These are phyloP conservation scores for Saccharomyces kudriavzevii DNA, from an alignment of 805 yeast species.

Conservation along the genomic window DNA sequence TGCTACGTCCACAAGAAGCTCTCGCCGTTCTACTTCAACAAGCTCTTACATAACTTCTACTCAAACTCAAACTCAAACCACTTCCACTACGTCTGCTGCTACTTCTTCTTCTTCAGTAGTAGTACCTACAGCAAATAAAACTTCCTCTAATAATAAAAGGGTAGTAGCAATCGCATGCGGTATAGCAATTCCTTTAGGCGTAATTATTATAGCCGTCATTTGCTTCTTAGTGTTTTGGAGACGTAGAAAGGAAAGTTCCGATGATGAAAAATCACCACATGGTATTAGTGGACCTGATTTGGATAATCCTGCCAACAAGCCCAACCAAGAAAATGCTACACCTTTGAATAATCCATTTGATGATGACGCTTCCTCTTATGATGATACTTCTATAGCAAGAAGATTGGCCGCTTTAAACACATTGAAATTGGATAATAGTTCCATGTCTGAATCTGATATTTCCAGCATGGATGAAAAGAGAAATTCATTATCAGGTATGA, in stretches of 20 bases:
- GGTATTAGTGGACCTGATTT: conserved; percentile 35
- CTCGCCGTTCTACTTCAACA: conserved; percentile 22
- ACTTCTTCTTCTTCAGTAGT: conserved; percentile 23
- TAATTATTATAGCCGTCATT: conserved; percentile 41
- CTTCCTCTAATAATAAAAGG: conserved; percentile 31
- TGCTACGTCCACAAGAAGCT: conserved; percentile 19
- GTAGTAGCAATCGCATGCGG: conserved; percentile 85
- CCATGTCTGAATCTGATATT: conserved; percentile 48
- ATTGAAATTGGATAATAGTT: conserved; percentile 41
- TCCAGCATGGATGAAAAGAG: conserved; percentile 29
- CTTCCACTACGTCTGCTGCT: conserved; percentile 25
- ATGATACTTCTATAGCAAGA: conserved; percentile 22
- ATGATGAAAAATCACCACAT: conserved; percentile 27
- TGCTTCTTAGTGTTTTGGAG: conserved; percentile 52
- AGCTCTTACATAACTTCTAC: conserved; percentile 28
- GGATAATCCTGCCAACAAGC: conserved; percentile 32
- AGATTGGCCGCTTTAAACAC: conserved; percentile 45
- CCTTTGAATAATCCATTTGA: conserved; percentile 27
- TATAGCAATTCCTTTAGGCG: conserved; percentile 65
- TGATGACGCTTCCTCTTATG: conserved; percentile 24
- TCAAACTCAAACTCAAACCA: conserved; percentile 20
- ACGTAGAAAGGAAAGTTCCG: conserved; percentile 32
- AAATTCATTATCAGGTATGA: conserved; percentile 7
- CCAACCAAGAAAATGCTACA: conserved; percentile 15
- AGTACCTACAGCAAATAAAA: conserved; percentile 19